Base-by-base conservation (phyloP, 768 basidiomycete genomes). In the Lentinus tigrinus region DNA sequence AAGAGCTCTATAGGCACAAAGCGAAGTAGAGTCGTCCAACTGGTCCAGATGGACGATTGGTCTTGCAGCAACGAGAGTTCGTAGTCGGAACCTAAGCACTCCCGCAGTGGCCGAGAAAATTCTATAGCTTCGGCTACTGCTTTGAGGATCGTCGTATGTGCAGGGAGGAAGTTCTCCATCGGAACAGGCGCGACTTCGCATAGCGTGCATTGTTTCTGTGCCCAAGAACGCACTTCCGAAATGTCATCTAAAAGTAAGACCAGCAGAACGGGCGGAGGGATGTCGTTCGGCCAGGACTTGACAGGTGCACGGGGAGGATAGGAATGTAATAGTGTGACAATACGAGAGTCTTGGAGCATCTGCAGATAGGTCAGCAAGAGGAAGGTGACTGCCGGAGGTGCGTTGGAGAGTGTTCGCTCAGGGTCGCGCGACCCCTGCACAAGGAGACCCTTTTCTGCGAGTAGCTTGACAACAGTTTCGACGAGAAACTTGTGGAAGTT, bases 401-500 rank as follows among this genome's bases (percentile, higher is more conserved):
- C 70, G 38, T 75, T 70, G 21, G 72, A 68, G n/a, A 85, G 69
- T 27, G 76, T 67, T 28, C 55, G 54, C 17, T 16, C 42, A 19
- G 21, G 23, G 27, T 48, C 39, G 51, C 8, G 13, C 17, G 23
- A 8, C 1, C 23, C 21, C 19, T 21, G 17, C 27, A 61, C 26
- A 7, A 43, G 21, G 42, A 61, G 54, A 7, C 55, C 60, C n/a
- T 57, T 68, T 63, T 68, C 52, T 24, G 74, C 61, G 40, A 90
- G 66, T 40, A 78, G 75, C n/a, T 77, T 72, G 10, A 86, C 66
- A 4, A 89, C 79, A 24, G 80, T 67, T 10, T 70, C 60, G 3
- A 82, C 70, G 65, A 93, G 88, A 85, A 89, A 94, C 34, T 74
- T 70, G 54, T 88, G 84, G 46, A 93, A 85, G 23, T 71, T 80